Conservation (phyloP, 768 basidiomycete species). For the Gloeostereum incarnatum region DNA sequence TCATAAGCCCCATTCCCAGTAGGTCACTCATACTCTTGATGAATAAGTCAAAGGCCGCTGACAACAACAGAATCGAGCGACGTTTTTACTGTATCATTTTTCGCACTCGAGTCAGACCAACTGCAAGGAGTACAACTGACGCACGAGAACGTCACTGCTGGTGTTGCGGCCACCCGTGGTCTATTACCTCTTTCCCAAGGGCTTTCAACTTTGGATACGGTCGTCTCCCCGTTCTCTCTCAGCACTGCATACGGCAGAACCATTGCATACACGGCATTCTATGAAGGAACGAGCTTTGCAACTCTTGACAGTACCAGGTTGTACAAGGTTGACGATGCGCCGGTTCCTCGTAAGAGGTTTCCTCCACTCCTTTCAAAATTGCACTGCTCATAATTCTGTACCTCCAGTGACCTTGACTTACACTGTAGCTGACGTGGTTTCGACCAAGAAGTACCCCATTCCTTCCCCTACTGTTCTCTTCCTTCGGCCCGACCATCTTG, state of each 20-base stretch:
- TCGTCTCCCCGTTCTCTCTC: constrained; percentile 68
- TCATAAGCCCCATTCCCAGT: constrained; percentile 44
- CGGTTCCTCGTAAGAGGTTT: no score
- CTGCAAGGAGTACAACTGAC: constrained; percentile 61
- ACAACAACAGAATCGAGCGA: constrained; percentile 47
- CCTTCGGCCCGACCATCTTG: constrained; percentile 54
- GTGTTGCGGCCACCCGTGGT: constrained; percentile 70
- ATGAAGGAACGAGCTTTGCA: constrained; percentile 66
- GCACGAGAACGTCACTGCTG: constrained; percentile 82
- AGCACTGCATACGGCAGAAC: constrained; percentile 74
- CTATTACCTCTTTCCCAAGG: constrained; percentile 67
- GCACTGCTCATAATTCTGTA: constrained; percentile 3
- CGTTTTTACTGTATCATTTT: constrained; percentile 64
- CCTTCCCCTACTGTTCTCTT: constrained; percentile 79
- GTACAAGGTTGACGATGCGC: constrained; percentile 34
- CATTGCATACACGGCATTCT: constrained; percentile 71
- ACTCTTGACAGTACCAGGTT: constrained; percentile 50
- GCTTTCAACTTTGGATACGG: constrained; percentile 63
- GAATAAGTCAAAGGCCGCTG: constrained; percentile 2
- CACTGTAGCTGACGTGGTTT: constrained; percentile 39
- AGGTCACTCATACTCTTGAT: constrained; percentile 14
- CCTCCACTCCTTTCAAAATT: background rate
- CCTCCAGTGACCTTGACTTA: constrained; percentile 4
- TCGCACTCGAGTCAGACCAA: constrained; percentile 37
- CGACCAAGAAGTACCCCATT: constrained; percentile 40